Evolutionary conservation across 345 rosid species (phyloP), one percentile per base, ranked within the genome.

Genomic region (Eucalyptus pumila): DNA sequence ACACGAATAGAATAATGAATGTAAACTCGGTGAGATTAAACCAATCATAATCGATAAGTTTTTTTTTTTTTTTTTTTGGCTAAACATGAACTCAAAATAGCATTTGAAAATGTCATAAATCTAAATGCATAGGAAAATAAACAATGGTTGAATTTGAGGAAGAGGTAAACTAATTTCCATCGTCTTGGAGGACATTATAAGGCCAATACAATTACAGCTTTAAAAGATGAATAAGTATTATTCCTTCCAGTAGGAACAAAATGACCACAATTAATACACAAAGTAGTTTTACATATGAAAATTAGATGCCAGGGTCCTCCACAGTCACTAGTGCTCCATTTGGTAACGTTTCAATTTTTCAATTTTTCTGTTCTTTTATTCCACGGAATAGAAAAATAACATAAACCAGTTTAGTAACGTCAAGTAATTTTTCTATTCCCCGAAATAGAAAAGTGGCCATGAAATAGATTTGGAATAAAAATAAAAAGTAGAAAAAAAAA

Each of bases 401-500:
- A 50, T 50, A 50, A 6, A 51, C 16, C 9, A 1, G 9, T 51
- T 51, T 51, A 51, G 21, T 51, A 51, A 51, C 9, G 9, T 51
- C 2, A 6, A 51, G 54, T 51, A 51, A 51, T 51, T 51, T 51
- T 50, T 50, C 52, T 50, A 50, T 50, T 50, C 52, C 3, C 19
- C 7, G 1, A 15, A 47, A 50, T 50, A 50, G 8, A 50, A 15
- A 50, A 50, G 3, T 15, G 0, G 8, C 19, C 0, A 15, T 3
- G 3, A 50, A 50, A 50, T 50, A 50, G 3, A 50, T 50, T 50
- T 50, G 8, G 3, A 50, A 50, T 15, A 50, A 50, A 50, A 50
- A 50, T 15, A 50, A 50, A 0, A 50, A 50, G 16, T 15, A 50
- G 8, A n/a, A n/a, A 50, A 50, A 50, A 50, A 50, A 50, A 15